Evolutionary conservation across 164 flowering plant genomes (phyloP).

Genomic region (Nymphaea thermarum): DNA sequence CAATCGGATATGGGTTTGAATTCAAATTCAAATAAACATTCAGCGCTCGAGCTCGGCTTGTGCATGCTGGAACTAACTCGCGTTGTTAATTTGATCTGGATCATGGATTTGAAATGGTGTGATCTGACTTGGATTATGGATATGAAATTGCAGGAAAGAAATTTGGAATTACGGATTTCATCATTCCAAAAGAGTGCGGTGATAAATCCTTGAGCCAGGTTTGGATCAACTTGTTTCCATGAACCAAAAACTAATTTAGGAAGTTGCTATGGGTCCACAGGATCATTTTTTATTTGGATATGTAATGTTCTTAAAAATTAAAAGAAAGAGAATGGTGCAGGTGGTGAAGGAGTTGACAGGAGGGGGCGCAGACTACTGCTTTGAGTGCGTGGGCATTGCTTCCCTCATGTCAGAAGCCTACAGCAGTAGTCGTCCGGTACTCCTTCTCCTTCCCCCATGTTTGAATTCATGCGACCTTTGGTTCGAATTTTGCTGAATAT

Average conservation of each 20-base stretch:
- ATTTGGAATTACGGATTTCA: conserved; percentile 54
- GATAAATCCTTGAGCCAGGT: conserved; percentile 39
- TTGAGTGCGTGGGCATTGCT: conserved; percentile 66
- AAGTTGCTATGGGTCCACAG: too few relatives aligned
- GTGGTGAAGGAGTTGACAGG: conserved; percentile 56
- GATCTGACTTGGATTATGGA: too few relatives aligned
- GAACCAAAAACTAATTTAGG: too few relatives aligned
- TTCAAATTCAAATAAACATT: too few relatives aligned
- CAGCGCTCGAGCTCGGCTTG: too few relatives aligned
- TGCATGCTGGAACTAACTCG: too few relatives aligned
- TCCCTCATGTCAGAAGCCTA: conserved; percentile 56
- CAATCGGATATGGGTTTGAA: too few relatives aligned
- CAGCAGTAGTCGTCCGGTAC: conserved; percentile 26
- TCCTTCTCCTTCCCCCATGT: too few relatives aligned
- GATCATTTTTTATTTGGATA: too few relatives aligned
- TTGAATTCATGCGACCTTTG: neutral
- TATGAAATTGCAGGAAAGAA: conserved; percentile 29
- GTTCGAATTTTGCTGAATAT: neutral
- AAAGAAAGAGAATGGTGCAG: conserved; percentile 11
- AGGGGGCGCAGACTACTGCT: conserved; percentile 79
- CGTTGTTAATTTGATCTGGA: too few relatives aligned
- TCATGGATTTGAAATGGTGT: too few relatives aligned
- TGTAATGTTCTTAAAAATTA: too few relatives aligned
- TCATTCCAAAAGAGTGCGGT: conserved; percentile 33
- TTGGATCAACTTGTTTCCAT: neutral